phyloP scores from a whole-genome alignment of 2,329 filamentous ascomycete genomes.

The Fusarium vanettenii region DNA sequence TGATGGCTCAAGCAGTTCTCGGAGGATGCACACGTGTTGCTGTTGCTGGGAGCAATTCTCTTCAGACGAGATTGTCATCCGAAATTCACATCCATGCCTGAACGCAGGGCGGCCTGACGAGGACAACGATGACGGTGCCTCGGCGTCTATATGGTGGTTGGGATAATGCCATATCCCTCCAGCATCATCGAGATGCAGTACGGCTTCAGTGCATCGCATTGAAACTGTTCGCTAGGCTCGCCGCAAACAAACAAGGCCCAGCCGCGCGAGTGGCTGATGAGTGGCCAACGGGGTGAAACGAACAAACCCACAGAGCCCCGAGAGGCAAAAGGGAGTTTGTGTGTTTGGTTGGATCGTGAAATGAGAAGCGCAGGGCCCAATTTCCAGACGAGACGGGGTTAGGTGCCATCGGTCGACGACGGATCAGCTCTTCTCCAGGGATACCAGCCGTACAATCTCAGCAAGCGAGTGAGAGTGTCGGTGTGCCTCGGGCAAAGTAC shows the following conservation, averaged over 20 bases:
- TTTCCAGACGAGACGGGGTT: slow-evolving; percentile 28
- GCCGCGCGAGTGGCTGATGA: slow-evolving; percentile 12
- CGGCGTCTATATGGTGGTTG: slow-evolving; percentile 3
- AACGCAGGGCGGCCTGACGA: slow-evolving; percentile 12
- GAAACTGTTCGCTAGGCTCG: slow-evolving; percentile 8
- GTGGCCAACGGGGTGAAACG: slow-evolving; percentile 4
- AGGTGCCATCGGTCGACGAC: slow-evolving; percentile 31
- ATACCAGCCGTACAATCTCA: slow-evolving; percentile 23
- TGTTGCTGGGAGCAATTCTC: neutral
- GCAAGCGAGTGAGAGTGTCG: slow-evolving; percentile 29
- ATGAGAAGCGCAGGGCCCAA: slow-evolving; percentile 32
- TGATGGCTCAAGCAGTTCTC: neutral
- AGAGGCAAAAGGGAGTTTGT: slow-evolving; percentile 15
- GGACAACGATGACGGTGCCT: neutral
- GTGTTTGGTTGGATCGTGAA: slow-evolving; percentile 28
- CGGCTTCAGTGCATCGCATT: slow-evolving; percentile 1
- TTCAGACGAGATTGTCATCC: neutral
- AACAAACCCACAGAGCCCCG: slow-evolving; percentile 13
- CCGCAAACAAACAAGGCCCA: slow-evolving; percentile 1
- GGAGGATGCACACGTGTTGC: neutral
- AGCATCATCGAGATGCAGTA: slow-evolving; percentile 8
- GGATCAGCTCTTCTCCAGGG: slow-evolving; percentile 32
- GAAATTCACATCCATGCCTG: neutral
- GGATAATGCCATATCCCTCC: neutral
- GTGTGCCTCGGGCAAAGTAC: slow-evolving; percentile 22